Base-by-base conservation (phyloP, 495 filamentous ascomycete species). In the Xylaria venustula region DNA sequence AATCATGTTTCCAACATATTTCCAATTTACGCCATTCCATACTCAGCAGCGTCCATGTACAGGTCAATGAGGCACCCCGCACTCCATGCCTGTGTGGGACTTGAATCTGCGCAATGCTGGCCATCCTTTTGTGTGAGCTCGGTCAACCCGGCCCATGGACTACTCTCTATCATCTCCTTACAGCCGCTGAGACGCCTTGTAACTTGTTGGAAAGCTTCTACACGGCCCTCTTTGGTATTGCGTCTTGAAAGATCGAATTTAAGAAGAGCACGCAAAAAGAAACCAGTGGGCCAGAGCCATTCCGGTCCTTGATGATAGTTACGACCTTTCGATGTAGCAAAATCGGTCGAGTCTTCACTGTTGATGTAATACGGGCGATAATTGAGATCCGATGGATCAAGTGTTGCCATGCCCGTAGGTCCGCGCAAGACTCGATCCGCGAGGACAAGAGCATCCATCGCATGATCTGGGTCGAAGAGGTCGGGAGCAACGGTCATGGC, bases 261-360 rank as follows among this genome's bases (percentile, higher is more conserved):
- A 52, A 98, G 78, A 57, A 99, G 77, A 1, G 95, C 95, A 36
- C 95, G 84, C 15, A 97, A 79, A 79, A 93, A 98, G 81, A 90
- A 99, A 7, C 95, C 95, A 3, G 90, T 91, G 1, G 92, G 95
- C 95, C 95, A 99, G n/a, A 97, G 78, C 95, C 95, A 99, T 73
- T 99, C 95, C 0, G 95, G 95, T 1, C 95, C 95, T 73, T 98
- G 94, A 71, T 99, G 95, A 72, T 99, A 99, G 70, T 97, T 97
- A 17, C 95, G 81, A 14, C 95, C 95, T 67, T 98, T 98, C 57
- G 88, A 85, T 0, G 92, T 97, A 1, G 88, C 82, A 68, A 96
- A 98, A 70, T 97, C 90, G 36, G 81, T 84, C 11, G 85, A 90
- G 73, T 99, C 95, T 70, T 97, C 93, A 44, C 88, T 89, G 76